Conservation (phyloP, 495 filamentous ascomycete genomes). For the Aspergillus bridgeri region DNA sequence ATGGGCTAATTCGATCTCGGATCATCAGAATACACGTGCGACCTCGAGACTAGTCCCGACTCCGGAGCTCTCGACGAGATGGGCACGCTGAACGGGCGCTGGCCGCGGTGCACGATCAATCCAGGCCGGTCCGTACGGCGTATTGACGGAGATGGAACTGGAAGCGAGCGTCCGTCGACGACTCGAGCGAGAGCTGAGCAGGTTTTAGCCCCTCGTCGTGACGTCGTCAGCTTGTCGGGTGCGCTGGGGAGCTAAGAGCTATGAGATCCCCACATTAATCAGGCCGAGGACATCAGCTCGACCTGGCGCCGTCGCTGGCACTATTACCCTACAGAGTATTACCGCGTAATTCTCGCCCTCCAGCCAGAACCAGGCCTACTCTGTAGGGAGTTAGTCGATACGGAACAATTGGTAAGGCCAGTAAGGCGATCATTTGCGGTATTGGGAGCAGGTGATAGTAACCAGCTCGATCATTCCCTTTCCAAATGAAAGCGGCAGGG, state of each 20-base stretch:
- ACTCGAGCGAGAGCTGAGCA: background rate
- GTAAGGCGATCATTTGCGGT: background rate
- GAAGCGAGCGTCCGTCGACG: background rate
- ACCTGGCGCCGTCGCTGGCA: background rate
- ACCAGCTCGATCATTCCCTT: background rate
- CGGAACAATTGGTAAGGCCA: too few species aligned
- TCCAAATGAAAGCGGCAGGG: background rate
- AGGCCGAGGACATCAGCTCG: background rate
- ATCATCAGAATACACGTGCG: background rate
- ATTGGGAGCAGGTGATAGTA: background rate
- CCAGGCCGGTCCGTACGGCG: too few species aligned
- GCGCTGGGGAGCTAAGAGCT: background rate
- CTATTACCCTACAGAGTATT: too few species aligned
- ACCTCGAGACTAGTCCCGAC: background rate
- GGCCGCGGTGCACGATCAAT: too few species aligned
- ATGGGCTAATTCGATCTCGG: background rate
- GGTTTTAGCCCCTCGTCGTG: constrained; percentile 8
- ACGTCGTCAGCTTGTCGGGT: constrained; percentile 12
- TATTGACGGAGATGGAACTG: background rate
- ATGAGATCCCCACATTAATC: constrained; percentile 7
- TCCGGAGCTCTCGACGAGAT: background rate
- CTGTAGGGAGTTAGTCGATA: too few species aligned
- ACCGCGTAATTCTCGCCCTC: background rate
- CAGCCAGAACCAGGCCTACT: too few species aligned
- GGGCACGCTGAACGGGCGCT: too few species aligned